A percentile compares a stretch with the other conserved stretches of the same genome.
Evolutionary conservation across 768 basidiomycete genomes (phyloP).

Genomic region (Pleurotus tuoliensis): DNA sequence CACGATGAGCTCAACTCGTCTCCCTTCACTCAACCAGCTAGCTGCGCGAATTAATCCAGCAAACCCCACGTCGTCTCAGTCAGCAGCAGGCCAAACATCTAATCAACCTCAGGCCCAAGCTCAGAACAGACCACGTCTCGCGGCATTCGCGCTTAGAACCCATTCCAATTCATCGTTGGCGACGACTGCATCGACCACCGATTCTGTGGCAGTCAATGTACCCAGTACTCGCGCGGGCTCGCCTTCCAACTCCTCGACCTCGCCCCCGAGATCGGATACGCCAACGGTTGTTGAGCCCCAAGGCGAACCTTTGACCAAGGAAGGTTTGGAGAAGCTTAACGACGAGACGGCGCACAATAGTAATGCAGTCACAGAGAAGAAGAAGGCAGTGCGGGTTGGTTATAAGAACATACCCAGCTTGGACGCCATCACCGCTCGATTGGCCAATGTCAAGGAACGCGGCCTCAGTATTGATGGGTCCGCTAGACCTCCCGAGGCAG

Average conservation of each 20-base stretch:
- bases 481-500: constrained; percentile 68
- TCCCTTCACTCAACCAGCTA: constrained; percentile 78
- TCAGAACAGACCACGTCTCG: constrained; percentile 57
- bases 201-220: constrained; percentile 65
- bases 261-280: constrained; percentile 43
- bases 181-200: constrained; percentile 47
- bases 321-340: constrained; percentile 63
- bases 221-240: constrained; percentile 67
- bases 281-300: constrained; percentile 30
- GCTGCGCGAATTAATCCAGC: constrained; percentile 69
- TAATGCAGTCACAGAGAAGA: constrained; percentile 22
- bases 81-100: constrained; percentile 15
- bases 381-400: constrained; percentile 41
- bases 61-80: constrained; percentile 21
- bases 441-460: constrained; percentile 56
- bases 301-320: constrained; percentile 59
- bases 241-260: constrained; percentile 48
- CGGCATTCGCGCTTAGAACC: constrained; percentile 69
- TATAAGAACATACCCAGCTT: constrained; percentile 88
- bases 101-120: not conserved
- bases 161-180: constrained; percentile 53
- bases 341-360: constrained; percentile 37
- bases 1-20: constrained; percentile 29
- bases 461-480: constrained; percentile 63
- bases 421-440: constrained; percentile 78